Base-by-base conservation (phyloP, 257 asterid species). In the Forsythia suspensa region DNA sequence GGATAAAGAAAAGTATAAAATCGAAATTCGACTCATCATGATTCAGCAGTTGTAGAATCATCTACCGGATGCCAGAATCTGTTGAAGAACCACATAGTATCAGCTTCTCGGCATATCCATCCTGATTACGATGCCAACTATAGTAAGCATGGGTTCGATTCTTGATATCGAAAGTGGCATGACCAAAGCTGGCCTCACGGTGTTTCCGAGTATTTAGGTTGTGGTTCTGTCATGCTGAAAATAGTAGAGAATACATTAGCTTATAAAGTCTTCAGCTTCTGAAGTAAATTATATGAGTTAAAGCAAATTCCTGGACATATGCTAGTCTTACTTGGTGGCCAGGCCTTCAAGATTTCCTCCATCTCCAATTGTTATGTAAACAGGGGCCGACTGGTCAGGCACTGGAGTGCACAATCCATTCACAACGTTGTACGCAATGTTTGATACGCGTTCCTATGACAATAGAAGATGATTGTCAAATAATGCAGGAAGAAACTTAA, bases 141-240 rank as follows among this genome's bases (percentile, higher is more conserved):
- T 83, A 94, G 80, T 85, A 83, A 61, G 97, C 93, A 59, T 94
- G 97, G 0, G 96, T 94, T 21, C 94, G 77, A 80, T 94, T 92
- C 92, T 91, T 89, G 46, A 94, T 92, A 10, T 85, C 92, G 2
- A 94, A 78, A 29, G 77, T 85, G 20, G 97, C 98, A 72, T 94
- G 98, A 10, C 98, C 98, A n/a, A 92, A 94, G 86, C 98, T 94
- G 0, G 98, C 96, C 89, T 94, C 98, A 0, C 98, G 85, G 21
- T 80, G 96, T 29, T 29, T 29, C 96, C 2, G 98, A 93, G 86
- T 93, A 93, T 77, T 78, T 80, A 1, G 98, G 98, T 78, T 94
- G 97, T 42, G 98, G 98, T 76, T 92, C 88, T 24, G 97, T 80
- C 97, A 94, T 88, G 84, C 97, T 94, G 92, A 76, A 75, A 84